These are phyloP conservation scores for Drosera capensis DNA, from an alignment of 148 eudicot species.

Conservation along the genomic window DNA sequence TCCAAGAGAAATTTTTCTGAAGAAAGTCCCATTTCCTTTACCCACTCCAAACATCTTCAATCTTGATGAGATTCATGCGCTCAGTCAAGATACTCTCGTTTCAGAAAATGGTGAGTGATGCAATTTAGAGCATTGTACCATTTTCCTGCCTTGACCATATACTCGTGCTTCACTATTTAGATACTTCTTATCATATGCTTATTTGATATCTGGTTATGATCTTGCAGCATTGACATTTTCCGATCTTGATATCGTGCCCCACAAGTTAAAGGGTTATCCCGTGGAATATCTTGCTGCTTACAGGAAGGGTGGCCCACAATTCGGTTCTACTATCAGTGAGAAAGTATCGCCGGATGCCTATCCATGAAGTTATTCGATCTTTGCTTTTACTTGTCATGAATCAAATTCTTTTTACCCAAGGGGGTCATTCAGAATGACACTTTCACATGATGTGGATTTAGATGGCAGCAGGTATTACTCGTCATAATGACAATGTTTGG, in stretches of 20 bases:
- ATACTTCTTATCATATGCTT: neutral
- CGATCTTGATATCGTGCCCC: slow-evolving; percentile 69
- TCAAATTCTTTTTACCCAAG: no score
- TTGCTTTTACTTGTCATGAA: no score
- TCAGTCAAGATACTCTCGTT: slow-evolving; percentile 52
- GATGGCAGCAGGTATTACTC: no score
- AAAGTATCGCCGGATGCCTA: slow-evolving; percentile 42
- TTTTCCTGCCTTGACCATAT: neutral
- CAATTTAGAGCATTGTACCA: neutral
- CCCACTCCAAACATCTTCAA: slow-evolving; percentile 65
- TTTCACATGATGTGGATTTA: no score
- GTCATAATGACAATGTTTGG: no score
- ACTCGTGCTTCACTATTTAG: neutral
- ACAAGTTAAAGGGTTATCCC: slow-evolving; percentile 89
- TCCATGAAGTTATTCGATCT: no score
- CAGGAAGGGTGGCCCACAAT: slow-evolving; percentile 86
- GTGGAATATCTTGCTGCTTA: slow-evolving; percentile 65
- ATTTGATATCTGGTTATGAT: no score
- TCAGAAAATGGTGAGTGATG: slow-evolving; percentile 56
- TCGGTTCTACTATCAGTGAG: slow-evolving; percentile 85
- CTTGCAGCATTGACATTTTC: slow-evolving; percentile 61
- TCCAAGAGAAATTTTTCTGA: slow-evolving; percentile 76
- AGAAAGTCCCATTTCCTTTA: slow-evolving; percentile 75
- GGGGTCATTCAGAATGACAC: no score
- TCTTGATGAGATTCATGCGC: slow-evolving; percentile 59